phyloP scores from a whole-genome alignment of 805 yeast genomes.

The Suhomyces tanzawaensis region DNA sequence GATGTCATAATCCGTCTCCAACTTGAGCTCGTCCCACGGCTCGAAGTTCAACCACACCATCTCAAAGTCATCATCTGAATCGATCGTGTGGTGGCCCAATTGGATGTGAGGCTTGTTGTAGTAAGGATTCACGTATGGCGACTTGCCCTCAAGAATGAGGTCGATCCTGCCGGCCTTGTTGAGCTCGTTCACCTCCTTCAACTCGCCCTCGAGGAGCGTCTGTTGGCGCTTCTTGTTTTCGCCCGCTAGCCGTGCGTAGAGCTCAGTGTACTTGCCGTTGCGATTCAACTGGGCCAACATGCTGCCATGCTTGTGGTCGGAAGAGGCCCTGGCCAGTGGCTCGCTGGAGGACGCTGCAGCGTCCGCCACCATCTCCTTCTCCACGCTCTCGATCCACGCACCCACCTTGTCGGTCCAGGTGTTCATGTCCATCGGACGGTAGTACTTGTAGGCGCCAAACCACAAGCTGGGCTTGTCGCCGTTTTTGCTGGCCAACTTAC shows the following conservation, averaged over 20 bases:
- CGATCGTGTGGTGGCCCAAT: conserved; percentile 35
- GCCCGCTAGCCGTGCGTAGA: conserved; percentile 25
- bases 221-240: conserved; percentile 21
- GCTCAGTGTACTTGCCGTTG: conserved; percentile 28
- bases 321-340: too few relatives aligned
- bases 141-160: conserved; percentile 31
- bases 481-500: conserved; percentile 46
- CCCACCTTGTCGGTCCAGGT: conserved; percentile 31
- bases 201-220: conserved; percentile 23
- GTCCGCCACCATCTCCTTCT: conserved; percentile 1
- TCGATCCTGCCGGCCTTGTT: conserved; percentile 38
- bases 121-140: conserved; percentile 23
- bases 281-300: conserved; percentile 12
- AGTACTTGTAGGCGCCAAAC: conserved; percentile 64
- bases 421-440: conserved; percentile 48
- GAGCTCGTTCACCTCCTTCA: conserved; percentile 32
- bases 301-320: background rate
- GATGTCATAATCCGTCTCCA: conserved; percentile 39
- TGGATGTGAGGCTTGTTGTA: conserved; percentile 36
- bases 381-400: conserved; percentile 8
- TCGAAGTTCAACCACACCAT: conserved; percentile 43
- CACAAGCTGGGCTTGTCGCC: conserved; percentile 55
- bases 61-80: conserved; percentile 43
- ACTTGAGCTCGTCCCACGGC: conserved; percentile 44
- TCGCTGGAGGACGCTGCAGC: background rate